These are phyloP conservation scores for Farysia itapuensis DNA, from an alignment of 1,284 basidiomycete genomes.

Conservation along the genomic window DNA sequence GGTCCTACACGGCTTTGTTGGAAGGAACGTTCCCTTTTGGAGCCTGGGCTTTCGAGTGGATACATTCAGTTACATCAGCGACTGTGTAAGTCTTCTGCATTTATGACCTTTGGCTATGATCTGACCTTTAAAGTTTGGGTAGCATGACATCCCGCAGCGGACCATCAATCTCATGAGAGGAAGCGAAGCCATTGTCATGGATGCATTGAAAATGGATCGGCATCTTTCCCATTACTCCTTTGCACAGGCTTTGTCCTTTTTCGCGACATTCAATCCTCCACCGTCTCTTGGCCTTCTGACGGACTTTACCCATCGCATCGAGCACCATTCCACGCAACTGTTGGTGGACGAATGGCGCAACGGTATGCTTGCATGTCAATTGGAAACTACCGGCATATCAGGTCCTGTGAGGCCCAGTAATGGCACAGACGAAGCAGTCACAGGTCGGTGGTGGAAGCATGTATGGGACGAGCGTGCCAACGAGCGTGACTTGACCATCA, in stretches of 20 bases:
- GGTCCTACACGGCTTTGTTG: constrained; percentile 47
- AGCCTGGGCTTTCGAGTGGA: constrained; percentile 53
- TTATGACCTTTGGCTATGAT: too few relatives aligned
- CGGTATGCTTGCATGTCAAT: constrained; percentile 22
- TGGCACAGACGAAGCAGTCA: not conserved
- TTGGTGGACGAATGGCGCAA: constrained; percentile 22
- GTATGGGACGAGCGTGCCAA: constrained; percentile 43
- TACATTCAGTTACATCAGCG: constrained; percentile 53
- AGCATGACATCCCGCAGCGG: constrained; percentile 36
- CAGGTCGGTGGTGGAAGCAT: constrained; percentile 35
- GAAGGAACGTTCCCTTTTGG: constrained; percentile 34
- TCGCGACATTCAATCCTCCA: constrained; percentile 16
- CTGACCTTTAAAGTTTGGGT: too few relatives aligned
- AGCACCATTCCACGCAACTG: constrained; percentile 38
- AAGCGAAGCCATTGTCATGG: constrained; percentile 44
- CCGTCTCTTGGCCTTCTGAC: constrained; percentile 43
- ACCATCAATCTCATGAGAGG: constrained; percentile 38
- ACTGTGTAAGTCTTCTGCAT: constrained; percentile 18
- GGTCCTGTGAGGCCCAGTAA: not conserved
- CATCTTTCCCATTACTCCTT: constrained; percentile 52
- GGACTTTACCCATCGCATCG: constrained; percentile 51
- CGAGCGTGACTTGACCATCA: constrained; percentile 23
- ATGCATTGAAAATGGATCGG: constrained; percentile 49
- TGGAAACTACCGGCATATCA: not conserved
- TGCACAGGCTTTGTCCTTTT: constrained; percentile 44